Evolutionary conservation across 2,329 filamentous ascomycete species (phyloP).

Genomic region (Blastomyces silverae): DNA sequence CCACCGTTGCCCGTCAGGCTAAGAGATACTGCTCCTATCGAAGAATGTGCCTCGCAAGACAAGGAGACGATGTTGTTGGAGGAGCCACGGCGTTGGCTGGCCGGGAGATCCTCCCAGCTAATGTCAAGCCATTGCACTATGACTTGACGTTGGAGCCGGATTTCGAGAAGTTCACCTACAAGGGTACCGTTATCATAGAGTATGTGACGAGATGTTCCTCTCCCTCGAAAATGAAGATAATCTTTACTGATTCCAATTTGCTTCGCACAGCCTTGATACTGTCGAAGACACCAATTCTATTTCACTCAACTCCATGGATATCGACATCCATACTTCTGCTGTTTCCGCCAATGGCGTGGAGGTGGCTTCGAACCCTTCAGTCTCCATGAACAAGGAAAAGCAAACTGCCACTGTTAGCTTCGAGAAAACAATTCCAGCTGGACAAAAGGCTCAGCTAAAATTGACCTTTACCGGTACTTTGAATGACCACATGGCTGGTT

Average conservation of each 20-base stretch:
- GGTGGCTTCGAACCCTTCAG: slow-evolving; percentile 55
- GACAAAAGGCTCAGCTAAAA: slow-evolving; percentile 68
- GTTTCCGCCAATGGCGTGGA: slow-evolving; percentile 54
- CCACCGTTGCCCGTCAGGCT: slow-evolving; percentile 29
- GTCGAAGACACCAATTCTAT: slow-evolving; percentile 76
- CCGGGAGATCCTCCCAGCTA: slow-evolving; percentile 81
- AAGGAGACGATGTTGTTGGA: slow-evolving; percentile 39
- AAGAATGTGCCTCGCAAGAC: slow-evolving; percentile 64
- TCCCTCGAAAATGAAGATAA: neutral
- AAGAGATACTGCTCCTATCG: slow-evolving; percentile 66
- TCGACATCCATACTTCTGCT: slow-evolving; percentile 70
- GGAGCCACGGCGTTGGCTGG: slow-evolving; percentile 54
- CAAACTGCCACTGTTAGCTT: slow-evolving; percentile 81
- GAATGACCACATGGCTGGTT: slow-evolving; percentile 95
- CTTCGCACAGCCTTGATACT: slow-evolving; percentile 60
- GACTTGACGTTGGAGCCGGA: slow-evolving; percentile 86
- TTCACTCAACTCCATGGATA: slow-evolving; percentile 78
- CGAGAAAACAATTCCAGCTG: slow-evolving; percentile 62
- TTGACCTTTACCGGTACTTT: slow-evolving; percentile 71
- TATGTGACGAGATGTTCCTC: slow-evolving; percentile 33
- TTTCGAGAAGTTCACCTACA: slow-evolving; percentile 78
- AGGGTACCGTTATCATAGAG: slow-evolving; percentile 79
- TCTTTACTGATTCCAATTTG: slow-evolving; percentile 20
- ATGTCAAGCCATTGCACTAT: slow-evolving; percentile 89
- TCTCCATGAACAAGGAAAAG: slow-evolving; percentile 68